phyloP scores from a whole-genome alignment of 306 rosid genomes.

The Corylus americana region DNA sequence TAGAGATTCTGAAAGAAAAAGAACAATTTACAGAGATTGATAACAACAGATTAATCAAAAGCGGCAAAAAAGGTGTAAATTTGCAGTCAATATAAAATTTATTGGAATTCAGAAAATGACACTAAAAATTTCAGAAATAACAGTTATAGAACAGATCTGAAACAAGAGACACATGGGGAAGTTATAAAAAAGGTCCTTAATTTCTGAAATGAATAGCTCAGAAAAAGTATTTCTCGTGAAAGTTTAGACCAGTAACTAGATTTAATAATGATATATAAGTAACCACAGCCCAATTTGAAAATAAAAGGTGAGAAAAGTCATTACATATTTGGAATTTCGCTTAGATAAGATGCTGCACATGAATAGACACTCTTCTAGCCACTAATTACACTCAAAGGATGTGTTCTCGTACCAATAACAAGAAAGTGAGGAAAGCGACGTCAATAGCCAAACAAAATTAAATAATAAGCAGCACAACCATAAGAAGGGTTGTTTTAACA shows the following conservation, averaged over 20 bases:
- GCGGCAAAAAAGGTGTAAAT: not conserved
- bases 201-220: not conserved
- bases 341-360: not conserved
- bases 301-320: not conserved
- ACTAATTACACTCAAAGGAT: too few species aligned
- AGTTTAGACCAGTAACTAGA: not conserved
- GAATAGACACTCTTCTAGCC: not conserved
- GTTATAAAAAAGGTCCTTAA: too few species aligned
- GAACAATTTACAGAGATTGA: not conserved
- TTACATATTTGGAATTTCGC: not conserved
- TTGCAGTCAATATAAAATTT: not conserved
- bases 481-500: not conserved
- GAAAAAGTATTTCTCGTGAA: not conserved
- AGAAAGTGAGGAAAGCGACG: not conserved
- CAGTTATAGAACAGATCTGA: not conserved
- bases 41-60: not conserved
- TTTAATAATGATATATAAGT: not conserved
- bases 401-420: not conserved
- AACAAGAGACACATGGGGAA: too few species aligned
- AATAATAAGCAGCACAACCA: not conserved
- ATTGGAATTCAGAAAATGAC: not conserved
- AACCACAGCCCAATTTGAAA: not conserved
- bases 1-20: slow-evolving; percentile 1
- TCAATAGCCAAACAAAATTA: not conserved
- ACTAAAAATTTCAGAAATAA: not conserved